Evolutionary conservation across 331 rosid species (phyloP).

Genomic region (Rhamnella rubrinervis): DNA sequence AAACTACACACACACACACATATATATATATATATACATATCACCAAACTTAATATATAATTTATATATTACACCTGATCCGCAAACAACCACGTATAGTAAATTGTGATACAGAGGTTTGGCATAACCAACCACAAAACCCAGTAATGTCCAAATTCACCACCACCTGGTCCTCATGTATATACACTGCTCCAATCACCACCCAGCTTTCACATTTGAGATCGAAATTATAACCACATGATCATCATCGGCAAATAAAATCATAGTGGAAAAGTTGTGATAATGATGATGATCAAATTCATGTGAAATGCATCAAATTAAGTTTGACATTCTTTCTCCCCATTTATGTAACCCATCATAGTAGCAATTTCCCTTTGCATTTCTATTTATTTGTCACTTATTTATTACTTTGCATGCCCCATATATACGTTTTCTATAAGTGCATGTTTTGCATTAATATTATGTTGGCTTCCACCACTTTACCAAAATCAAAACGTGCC

Average conservation of each 20-base stretch:
- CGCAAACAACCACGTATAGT: background rate
- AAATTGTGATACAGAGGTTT: background rate
- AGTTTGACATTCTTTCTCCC: constrained; percentile 8
- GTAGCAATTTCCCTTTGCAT: constrained; percentile 10
- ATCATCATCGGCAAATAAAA: background rate
- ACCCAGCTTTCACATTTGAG: background rate
- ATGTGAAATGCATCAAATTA: constrained; percentile 7
- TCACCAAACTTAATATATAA: background rate
- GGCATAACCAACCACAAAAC: constrained; percentile 12
- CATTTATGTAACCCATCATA: constrained; percentile 28
- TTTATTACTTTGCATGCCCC: background rate
- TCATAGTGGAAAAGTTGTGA: background rate
- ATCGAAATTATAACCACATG: background rate
- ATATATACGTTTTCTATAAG: too few relatives aligned
- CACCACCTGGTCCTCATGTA: background rate
- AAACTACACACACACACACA: too few relatives aligned
- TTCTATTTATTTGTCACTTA: background rate
- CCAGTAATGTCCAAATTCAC: background rate
- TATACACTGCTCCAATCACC: too few relatives aligned
- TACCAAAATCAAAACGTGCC: too few relatives aligned
- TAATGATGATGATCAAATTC: background rate
- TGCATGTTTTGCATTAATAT: too few relatives aligned
- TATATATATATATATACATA: too few relatives aligned
- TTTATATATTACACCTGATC: constrained; percentile 1
- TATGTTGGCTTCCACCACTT: too few relatives aligned